Evolutionary conservation across 331 rosid species (phyloP).

Genomic region (Malus hybrid): DNA sequence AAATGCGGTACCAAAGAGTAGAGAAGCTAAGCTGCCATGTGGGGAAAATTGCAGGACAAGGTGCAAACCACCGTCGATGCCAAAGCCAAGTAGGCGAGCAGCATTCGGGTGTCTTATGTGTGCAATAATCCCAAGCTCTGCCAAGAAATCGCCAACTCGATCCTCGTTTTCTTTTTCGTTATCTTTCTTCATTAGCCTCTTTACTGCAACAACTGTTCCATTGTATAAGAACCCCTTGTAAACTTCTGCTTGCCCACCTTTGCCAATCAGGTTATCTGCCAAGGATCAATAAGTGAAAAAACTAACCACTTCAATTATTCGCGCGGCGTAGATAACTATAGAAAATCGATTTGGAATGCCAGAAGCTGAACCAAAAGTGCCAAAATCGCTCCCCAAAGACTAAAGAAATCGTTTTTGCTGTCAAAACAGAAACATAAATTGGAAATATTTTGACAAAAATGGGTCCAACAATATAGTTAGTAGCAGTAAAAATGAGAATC

Average conservation of each 20-base stretch:
- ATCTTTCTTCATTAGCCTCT: constrained; percentile 61
- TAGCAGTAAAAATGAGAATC: too few relatives aligned
- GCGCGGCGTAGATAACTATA: too few relatives aligned
- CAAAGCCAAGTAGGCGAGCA: constrained; percentile 72
- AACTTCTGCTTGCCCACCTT: constrained; percentile 97
- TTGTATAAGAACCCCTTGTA: constrained; percentile 58
- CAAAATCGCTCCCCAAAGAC: too few relatives aligned
- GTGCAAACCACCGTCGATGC: constrained; percentile 65
- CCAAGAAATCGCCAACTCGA: constrained; percentile 66
- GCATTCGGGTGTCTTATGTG: constrained; percentile 81
- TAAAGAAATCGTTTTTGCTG: too few relatives aligned
- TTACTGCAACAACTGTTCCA: constrained; percentile 76
- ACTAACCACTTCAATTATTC: too few relatives aligned
- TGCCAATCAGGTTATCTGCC: constrained; percentile 71
- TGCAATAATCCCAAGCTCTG: constrained; percentile 90
- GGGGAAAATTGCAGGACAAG: constrained; percentile 74
- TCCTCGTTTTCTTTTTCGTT: constrained; percentile 56
- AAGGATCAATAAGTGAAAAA: not conserved
- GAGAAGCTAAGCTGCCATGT: constrained; percentile 78
- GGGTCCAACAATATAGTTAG: too few relatives aligned
- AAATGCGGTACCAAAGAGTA: constrained; percentile 58
- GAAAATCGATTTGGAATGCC: too few relatives aligned
- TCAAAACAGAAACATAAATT: too few relatives aligned
- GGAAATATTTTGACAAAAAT: too few relatives aligned
- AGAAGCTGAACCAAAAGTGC: too few relatives aligned